A percentile compares a stretch with the other conserved stretches of the same genome.
Evolutionary conservation across 108 stramenopile genomes (phyloP).

Genomic region (Schizochytrium sp.): DNA sequence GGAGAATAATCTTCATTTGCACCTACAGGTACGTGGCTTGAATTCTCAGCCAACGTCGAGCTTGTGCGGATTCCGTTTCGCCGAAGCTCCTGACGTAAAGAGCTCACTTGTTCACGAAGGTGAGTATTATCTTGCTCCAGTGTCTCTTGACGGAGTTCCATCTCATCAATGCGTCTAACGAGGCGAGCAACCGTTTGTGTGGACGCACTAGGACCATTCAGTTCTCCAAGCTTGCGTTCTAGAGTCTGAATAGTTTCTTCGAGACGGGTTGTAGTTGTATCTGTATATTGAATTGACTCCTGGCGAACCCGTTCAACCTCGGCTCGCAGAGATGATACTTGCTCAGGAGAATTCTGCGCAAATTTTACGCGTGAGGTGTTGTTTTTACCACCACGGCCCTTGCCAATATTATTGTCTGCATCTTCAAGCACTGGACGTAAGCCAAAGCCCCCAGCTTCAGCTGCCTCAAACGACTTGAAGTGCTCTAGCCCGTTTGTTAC

Average conservation of each 20-base stretch:
- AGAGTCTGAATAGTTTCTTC: background rate
- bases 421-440: background rate
- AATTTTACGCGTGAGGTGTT: background rate
- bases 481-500: slow-evolving; percentile 11
- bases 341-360: background rate
- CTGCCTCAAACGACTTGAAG: slow-evolving; percentile 2
- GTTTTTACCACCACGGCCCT: background rate
- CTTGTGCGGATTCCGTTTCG: background rate
- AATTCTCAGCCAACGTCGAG: background rate
- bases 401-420: background rate
- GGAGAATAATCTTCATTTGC: background rate
- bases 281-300: background rate
- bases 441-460: background rate
- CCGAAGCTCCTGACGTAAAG: background rate
- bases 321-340: background rate
- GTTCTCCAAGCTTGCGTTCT: background rate
- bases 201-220: background rate
- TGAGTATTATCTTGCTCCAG: background rate
- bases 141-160: slow-evolving; percentile 4
- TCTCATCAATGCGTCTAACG: background rate
- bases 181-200: slow-evolving; percentile 5
- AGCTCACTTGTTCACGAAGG: background rate
- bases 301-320: background rate
- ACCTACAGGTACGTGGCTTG: background rate
- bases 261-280: background rate